Evolutionary conservation across 73 alveolate genomes (phyloP).

Genomic region (Tetrahymena thermophila): DNA sequence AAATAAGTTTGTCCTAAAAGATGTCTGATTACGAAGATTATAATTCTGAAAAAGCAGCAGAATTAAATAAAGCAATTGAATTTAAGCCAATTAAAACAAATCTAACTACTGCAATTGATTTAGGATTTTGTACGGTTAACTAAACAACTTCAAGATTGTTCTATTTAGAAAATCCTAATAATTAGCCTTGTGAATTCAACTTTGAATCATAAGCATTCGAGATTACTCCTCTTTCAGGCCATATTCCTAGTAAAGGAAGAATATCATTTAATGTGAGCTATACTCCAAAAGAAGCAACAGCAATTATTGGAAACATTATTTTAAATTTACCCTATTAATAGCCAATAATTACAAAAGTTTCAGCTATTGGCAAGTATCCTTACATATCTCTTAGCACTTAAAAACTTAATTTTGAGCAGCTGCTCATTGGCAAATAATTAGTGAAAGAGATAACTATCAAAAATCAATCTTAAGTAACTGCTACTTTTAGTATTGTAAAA

Average conservation of each 20-base stretch:
- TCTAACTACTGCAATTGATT: not conserved
- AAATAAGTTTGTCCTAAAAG: not conserved
- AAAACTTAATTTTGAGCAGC: conserved; percentile 79
- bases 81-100: not conserved
- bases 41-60: not conserved
- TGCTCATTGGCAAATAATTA: conserved; percentile 76
- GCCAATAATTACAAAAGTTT: not conserved
- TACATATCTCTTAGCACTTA: conserved; percentile 81
- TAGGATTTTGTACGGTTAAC: not conserved
- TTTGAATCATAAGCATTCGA: not conserved
- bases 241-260: not conserved
- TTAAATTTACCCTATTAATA: not conserved
- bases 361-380: conserved; percentile 35
- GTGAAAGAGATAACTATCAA: conserved; percentile 75
- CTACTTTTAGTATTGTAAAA: conserved; percentile 78
- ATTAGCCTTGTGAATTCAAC: not conserved
- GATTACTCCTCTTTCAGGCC: not conserved
- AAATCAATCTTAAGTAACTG: conserved; percentile 80
- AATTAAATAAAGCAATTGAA: not conserved
- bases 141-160: not conserved
- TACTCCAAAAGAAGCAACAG: not conserved
- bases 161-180: not conserved
- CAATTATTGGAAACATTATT: not conserved
- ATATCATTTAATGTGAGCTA: not conserved
- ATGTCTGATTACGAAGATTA: not conserved